phyloP scores from a whole-genome alignment of 2,329 filamentous ascomycete species.

The Aspergillus udagawae region DNA sequence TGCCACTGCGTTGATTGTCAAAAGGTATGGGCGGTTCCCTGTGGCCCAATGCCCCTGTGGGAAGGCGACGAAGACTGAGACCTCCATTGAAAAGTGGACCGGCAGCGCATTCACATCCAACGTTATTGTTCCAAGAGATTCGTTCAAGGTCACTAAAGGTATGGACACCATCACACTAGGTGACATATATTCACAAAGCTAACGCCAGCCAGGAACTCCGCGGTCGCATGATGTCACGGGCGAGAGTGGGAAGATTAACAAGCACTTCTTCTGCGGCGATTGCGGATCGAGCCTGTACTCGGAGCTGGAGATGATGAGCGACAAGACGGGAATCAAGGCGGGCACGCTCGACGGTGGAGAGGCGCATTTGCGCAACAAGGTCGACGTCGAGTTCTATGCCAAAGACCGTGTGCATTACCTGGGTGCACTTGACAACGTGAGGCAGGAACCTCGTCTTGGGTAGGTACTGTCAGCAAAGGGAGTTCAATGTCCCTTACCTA shows the following conservation, averaged over 20 bases:
- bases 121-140: slow-evolving; percentile 45
- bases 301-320: slow-evolving; percentile 52
- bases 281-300: slow-evolving; percentile 53
- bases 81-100: slow-evolving; percentile 39
- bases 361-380: slow-evolving; percentile 39
- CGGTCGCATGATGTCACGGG: slow-evolving; percentile 48
- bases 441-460: slow-evolving; percentile 41
- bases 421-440: slow-evolving; percentile 41
- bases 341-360: slow-evolving; percentile 50
- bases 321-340: slow-evolving; percentile 49
- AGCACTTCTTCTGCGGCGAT: slow-evolving; percentile 52
- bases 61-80: background rate
- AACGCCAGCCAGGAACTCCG: slow-evolving; percentile 36
- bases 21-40: slow-evolving; percentile 37
- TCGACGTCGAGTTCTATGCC: slow-evolving; percentile 52
- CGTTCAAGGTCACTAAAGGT: slow-evolving; percentile 51
- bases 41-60: background rate
- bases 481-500: background rate
- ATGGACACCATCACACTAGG: background rate
- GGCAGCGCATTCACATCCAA: slow-evolving; percentile 56
- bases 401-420: slow-evolving; percentile 49
- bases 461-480: background rate
- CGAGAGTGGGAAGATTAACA: slow-evolving; percentile 52
- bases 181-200: background rate
- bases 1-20: slow-evolving; percentile 55